Conservation (phyloP, 306 rosid genomes). For the Cicer judaicum region DNA sequence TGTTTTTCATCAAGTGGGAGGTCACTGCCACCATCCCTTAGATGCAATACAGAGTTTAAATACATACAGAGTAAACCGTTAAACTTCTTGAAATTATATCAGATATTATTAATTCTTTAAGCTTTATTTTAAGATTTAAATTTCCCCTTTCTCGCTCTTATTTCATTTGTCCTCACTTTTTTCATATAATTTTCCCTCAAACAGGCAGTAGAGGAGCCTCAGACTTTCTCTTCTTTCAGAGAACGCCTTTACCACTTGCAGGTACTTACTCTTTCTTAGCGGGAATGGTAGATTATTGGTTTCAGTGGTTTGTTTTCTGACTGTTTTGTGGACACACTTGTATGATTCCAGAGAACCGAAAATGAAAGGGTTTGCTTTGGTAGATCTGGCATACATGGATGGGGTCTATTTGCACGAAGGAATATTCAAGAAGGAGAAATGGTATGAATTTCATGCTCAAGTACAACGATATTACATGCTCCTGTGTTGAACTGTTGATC, state of each 20-base stretch:
- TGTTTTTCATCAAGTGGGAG: conserved; percentile 65
- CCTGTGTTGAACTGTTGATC: conserved; percentile 20
- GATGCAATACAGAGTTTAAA: conserved; percentile 71
- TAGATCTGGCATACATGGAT: conserved; percentile 99
- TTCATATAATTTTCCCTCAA: conserved; percentile 22
- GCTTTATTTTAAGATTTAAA: conserved; percentile 33
- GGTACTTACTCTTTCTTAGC: conserved; percentile 53
- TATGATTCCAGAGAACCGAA: conserved; percentile 82
- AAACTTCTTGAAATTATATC: conserved; percentile 42
- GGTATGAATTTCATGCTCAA: conserved; percentile 57
- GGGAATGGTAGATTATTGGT: conserved; percentile 6
- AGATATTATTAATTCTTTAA: conserved; percentile 21
- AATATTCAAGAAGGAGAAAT: conserved; percentile 98
- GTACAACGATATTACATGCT: neutral
- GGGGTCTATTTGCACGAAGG: conserved; percentile 98
- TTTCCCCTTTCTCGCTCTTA: neutral
- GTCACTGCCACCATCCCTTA: conserved; percentile 79
- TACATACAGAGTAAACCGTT: conserved; percentile 59
- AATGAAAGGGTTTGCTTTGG: conserved; percentile 92
- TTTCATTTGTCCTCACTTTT: neutral
- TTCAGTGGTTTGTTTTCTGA: conserved; percentile 47
- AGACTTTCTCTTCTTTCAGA: conserved; percentile 82
- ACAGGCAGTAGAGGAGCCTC: conserved; percentile 72
- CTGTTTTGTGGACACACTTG: conserved; percentile 36
- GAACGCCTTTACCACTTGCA: conserved; percentile 90